These are phyloP conservation scores for Floccularia luteovirens DNA, from an alignment of 768 basidiomycete genomes.

Conservation along the genomic window DNA sequence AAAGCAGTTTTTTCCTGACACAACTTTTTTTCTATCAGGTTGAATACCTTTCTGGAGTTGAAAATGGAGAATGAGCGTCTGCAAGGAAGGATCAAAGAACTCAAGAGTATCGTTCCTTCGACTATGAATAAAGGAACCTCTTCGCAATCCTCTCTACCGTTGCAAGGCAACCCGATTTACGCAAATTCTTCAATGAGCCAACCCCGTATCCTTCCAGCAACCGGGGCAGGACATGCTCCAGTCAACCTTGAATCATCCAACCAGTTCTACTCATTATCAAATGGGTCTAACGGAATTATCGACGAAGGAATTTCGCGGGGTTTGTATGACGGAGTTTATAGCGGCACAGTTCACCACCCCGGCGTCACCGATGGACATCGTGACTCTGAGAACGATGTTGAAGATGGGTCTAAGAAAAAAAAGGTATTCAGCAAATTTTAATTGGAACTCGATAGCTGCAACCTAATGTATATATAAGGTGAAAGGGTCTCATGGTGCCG, in stretches of 20 bases:
- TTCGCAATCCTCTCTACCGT: constrained; percentile 13
- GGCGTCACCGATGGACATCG: no score
- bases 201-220: constrained; percentile 1
- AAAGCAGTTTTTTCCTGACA: not conserved
- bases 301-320: no score
- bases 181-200: constrained; percentile 22
- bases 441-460: not conserved
- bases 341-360: no score
- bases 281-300: no score
- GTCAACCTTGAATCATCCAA: no score
- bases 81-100: constrained; percentile 47
- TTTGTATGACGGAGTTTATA: no score
- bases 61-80: constrained; percentile 84
- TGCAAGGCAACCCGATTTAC: constrained; percentile 22
- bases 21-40: constrained; percentile 27
- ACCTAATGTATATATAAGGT: constrained; percentile 15
- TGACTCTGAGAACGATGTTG: constrained; percentile 33
- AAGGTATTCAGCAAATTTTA: constrained; percentile 51
- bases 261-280: no score
- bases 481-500: constrained; percentile 41
- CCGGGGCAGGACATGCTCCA: no score
- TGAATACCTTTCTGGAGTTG: constrained; percentile 72
- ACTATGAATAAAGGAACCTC: constrained; percentile 9
- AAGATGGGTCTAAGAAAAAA: constrained; percentile 53
- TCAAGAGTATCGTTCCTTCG: constrained; percentile 21